Evolutionary conservation across 371 early-diverging fungal genomes (phyloP).

Genomic region (Syncephalastrum racemosum): DNA sequence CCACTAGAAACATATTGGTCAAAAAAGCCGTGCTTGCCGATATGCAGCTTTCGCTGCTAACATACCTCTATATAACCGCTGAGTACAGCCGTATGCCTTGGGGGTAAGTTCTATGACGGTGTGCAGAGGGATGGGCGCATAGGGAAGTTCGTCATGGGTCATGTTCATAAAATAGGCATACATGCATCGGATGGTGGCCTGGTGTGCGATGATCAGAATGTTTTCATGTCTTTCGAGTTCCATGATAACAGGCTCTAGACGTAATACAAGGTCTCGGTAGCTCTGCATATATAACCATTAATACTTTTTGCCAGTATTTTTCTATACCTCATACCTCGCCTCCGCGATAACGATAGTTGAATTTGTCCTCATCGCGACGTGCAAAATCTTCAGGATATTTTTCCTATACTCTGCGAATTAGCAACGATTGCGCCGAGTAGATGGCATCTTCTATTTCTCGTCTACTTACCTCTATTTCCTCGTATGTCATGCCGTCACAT

Average conservation of each 20-base stretch:
- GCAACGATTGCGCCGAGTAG: too few relatives aligned
- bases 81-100: slow-evolving; percentile 94
- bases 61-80: slow-evolving; percentile 75
- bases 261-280: slow-evolving; percentile 72
- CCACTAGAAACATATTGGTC: slow-evolving; percentile 37
- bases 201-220: slow-evolving; percentile 94
- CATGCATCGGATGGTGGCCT: slow-evolving; percentile 92
- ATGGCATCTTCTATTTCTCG: too few relatives aligned
- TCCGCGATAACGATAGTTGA: slow-evolving; percentile 89
- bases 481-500: slow-evolving; percentile 98
- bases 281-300: slow-evolving; percentile 34
- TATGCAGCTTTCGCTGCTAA: too few relatives aligned
- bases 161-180: slow-evolving; percentile 94
- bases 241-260: slow-evolving; percentile 86
- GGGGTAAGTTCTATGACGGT: slow-evolving; percentile 96
- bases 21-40: neutral
- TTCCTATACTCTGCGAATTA: slow-evolving; percentile 12
- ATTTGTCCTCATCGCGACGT: slow-evolving; percentile 95
- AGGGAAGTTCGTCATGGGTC: slow-evolving; percentile 91
- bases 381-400: slow-evolving; percentile 86
- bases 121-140: slow-evolving; percentile 96
- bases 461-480: slow-evolving; percentile 82
- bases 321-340: slow-evolving; percentile 66
- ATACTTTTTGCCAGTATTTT: neutral
- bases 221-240: slow-evolving; percentile 96